Evolutionary conservation across 2,329 filamentous ascomycete genomes (phyloP), one percentile per base, ranked within the genome.

Genomic region (Didymella segeticola): DNA sequence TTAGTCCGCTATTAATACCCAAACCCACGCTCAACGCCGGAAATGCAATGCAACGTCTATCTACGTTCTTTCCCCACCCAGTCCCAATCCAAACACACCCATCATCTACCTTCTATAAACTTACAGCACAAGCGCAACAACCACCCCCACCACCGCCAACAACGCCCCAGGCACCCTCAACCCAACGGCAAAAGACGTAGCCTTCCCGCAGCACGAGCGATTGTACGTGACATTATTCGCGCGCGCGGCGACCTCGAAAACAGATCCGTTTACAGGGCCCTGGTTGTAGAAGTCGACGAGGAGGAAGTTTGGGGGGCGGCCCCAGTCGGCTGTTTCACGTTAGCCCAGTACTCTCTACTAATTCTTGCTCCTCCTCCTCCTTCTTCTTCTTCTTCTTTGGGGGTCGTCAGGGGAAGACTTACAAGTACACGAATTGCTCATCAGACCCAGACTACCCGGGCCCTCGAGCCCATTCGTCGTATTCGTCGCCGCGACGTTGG

Each of bases 211-310:
- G 68, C 86, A 89, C 4, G 74, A 53, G 36, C 80, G 71, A 38
- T 80, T 80, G 68, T 91, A 93, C 0, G 83, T 87, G 39, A 95
- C 89, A 56, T 88, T 86, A 73, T 93, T 95, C 62, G 86, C 83
- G 3, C 58, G 60, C 1, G 75, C 75, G 4, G 75, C 75, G 20
- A 75, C 75, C 47, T 72, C 70, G 47, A 77, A 77, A 11, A 77
- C 75, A 15, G 71, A 73, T 8, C 75, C 75, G 31, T 73, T 71
- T 5, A 64, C 63, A 0, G 62, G 55, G 5, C 74, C 74, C 23
- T 62, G 43, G 43, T 77, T 74, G 60, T 77, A 77, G 57, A 74
- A 77, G 53, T 77, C 75, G 11, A 77, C 74, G 29, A 77, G 69
- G 20, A 77, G 69, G 61, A 74, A 76, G 43, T 77, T 77, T 8